Conservation (phyloP, 2,329 filamentous ascomycete genomes). For the Claviceps arundinis region DNA sequence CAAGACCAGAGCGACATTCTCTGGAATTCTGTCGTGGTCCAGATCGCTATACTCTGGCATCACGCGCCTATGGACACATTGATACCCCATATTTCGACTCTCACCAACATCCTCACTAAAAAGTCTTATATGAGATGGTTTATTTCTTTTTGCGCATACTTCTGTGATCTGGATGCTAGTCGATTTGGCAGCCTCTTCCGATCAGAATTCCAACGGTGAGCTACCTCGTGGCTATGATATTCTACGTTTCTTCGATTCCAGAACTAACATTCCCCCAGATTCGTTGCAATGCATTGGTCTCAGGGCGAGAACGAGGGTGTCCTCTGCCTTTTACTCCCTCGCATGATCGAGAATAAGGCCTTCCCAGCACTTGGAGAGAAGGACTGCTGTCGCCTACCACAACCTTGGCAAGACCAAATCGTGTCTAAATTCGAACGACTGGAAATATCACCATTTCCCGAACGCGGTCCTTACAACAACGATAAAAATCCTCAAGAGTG, state of each 20-base stretch:
- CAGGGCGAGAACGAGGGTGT: constrained; percentile 51
- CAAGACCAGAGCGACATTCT: constrained; percentile 27
- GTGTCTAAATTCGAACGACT: constrained; percentile 54
- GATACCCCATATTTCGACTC: constrained; percentile 52
- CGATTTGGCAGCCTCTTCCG: constrained; percentile 71
- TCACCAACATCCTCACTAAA: constrained; percentile 52
- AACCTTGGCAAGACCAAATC: constrained; percentile 62
- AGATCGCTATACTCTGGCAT: constrained; percentile 54
- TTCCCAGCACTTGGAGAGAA: constrained; percentile 40
- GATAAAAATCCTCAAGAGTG: constrained; percentile 49
- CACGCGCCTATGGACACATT: constrained; percentile 67
- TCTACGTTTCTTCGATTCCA: neutral
- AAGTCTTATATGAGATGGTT: constrained; percentile 60
- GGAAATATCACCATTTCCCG: constrained; percentile 51
- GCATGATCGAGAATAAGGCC: constrained; percentile 42
- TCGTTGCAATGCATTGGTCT: constrained; percentile 62
- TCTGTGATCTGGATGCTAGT: constrained; percentile 58
- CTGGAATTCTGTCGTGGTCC: constrained; percentile 47
- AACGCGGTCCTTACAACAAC: constrained; percentile 48
- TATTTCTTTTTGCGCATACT: constrained; percentile 71
- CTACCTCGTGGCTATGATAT: neutral
- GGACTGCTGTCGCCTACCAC: constrained; percentile 43
- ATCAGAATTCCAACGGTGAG: constrained; percentile 65
- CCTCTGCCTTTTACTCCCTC: constrained; percentile 54
- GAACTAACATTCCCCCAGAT: constrained; percentile 40